Evolutionary conservation across 352 stramenopile genomes (phyloP), one percentile per base, ranked within the genome.

Genomic region (Phytophthora meadii): DNA sequence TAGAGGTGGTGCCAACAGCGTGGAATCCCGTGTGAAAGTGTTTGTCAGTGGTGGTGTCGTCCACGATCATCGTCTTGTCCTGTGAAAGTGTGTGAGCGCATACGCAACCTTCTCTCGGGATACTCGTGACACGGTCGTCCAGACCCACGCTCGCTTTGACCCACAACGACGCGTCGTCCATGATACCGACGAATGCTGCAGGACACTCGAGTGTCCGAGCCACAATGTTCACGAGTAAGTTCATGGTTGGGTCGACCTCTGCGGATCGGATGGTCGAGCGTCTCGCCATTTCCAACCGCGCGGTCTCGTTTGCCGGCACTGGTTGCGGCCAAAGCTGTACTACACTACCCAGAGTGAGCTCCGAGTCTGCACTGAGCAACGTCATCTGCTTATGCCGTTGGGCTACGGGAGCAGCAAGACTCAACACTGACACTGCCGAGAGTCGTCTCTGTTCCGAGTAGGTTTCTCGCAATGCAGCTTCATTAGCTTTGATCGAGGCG

Each of bases 61-160:
- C 39, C 8, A 91, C 75, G n/a, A 94, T 70, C 52, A 90, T 72
- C 4, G 82, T 92, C 50, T 69, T 74, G 24, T 72, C 70, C 49
- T 87, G 66, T 15, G 61, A 59, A 40, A 87, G 63, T 7, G 74
- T 81, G 37, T 81, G 61, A 0, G 69, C 71, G 45, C 80, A 90
- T 1, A 92, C 67, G 39, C 80, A 87, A 65, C 82, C 81, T 39
- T 91, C 79, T 27, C 80, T 81, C 4, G 78, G 68, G 28, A 93
- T 83, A 56, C 77, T 53, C 6, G 66, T 80, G 30, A 66, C 44
- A n/a, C 65, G 59, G 11, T 73, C 64, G 28, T 89, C 81, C 61
- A 86, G 84, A 36, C 86, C 86, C 12, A 85, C 64, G 25, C 79
- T 88, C 15, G 83, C 86, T 55, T 94, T 90, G 68, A 94, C 74